A percentile compares a stretch with the other conserved stretches of the same genome.
These are phyloP conservation scores for Aspergillus terreus DNA, from an alignment of 2,329 filamentous ascomycete species.

Conservation along the genomic window DNA sequence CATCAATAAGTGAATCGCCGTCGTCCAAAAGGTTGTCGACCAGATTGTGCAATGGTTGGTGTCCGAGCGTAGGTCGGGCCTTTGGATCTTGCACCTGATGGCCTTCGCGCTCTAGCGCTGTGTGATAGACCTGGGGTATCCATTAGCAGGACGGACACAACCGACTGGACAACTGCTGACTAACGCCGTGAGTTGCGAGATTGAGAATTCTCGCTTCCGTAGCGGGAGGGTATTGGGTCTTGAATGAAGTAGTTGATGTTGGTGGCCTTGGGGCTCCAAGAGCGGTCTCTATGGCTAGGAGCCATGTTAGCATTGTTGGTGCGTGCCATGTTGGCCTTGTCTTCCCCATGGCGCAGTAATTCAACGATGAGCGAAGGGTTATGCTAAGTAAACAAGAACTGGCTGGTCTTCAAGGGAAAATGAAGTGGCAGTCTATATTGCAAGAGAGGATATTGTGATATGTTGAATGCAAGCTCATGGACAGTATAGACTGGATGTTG, in stretches of 20 bases:
- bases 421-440: not conserved
- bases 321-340: slow-evolving; percentile 19
- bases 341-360: slow-evolving; percentile 16
- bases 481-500: not conserved
- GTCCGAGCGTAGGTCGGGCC: slow-evolving; percentile 10
- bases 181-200: slow-evolving; percentile 29
- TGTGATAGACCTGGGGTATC: slow-evolving; percentile 26
- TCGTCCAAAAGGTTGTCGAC: slow-evolving; percentile 11
- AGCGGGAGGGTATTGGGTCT: slow-evolving; percentile 36
- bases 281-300: slow-evolving; percentile 27
- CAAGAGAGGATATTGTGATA: too few relatives aligned
- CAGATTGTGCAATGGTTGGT: slow-evolving; percentile 13
- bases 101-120: slow-evolving; percentile 28
- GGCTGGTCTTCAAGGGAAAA: not conserved
- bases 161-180: slow-evolving; percentile 9
- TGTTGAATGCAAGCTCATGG: not conserved
- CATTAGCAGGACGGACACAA: not conserved
- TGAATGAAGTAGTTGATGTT: slow-evolving; percentile 18
- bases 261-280: slow-evolving; percentile 22
- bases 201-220: slow-evolving; percentile 23
- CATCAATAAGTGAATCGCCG: slow-evolving; percentile 4
- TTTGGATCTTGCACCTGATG: slow-evolving; percentile 27
- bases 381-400: not conserved
- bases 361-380: not conserved
- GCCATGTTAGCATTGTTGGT: slow-evolving; percentile 34